Evolutionary conservation across 1,139 yeast species (phyloP).

Genomic region (Yamadazyma membranifaciens): DNA sequence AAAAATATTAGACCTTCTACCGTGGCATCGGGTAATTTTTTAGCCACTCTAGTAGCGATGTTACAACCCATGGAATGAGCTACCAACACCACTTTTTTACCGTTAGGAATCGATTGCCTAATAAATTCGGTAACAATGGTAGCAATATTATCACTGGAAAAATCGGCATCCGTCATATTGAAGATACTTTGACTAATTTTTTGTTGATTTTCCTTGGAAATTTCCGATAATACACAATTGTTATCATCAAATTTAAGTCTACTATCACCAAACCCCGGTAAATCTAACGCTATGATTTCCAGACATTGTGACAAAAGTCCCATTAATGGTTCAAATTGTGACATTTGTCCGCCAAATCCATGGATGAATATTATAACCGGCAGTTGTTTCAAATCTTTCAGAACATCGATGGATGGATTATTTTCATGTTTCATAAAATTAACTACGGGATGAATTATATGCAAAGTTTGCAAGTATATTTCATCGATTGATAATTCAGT

Average conservation of each 20-base stretch:
- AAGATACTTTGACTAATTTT: conserved; percentile 29
- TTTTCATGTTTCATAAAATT: conserved; percentile 45
- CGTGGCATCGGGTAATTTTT: conserved; percentile 33
- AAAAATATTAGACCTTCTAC: conserved; percentile 48
- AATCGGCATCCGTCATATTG: conserved; percentile 43
- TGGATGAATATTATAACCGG: conserved; percentile 66
- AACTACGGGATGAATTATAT: conserved; percentile 53
- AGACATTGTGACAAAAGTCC: conserved; percentile 65
- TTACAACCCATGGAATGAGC: conserved; percentile 81
- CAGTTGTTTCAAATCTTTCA: conserved; percentile 40
- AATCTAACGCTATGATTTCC: conserved; percentile 61
- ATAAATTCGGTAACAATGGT: conserved; percentile 42
- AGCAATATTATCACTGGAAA: conserved; percentile 49
- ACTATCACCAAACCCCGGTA: conserved; percentile 76
- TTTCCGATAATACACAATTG: conserved; percentile 21
- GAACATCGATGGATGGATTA: conserved; percentile 25
- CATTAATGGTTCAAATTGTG: conserved; percentile 68
- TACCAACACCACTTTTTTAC: conserved; percentile 54
- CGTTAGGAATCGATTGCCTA: conserved; percentile 34
- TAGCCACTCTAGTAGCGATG: conserved; percentile 49
- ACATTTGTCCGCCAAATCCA: conserved; percentile 77
- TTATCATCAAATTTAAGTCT: conserved; percentile 20
- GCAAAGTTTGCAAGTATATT: conserved; percentile 41
- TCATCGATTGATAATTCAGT: conserved; percentile 29
- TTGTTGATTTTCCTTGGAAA: conserved; percentile 25